Evolutionary conservation across 2,329 filamentous ascomycete species (phyloP).

Genomic region (Epichloe amarillans): DNA sequence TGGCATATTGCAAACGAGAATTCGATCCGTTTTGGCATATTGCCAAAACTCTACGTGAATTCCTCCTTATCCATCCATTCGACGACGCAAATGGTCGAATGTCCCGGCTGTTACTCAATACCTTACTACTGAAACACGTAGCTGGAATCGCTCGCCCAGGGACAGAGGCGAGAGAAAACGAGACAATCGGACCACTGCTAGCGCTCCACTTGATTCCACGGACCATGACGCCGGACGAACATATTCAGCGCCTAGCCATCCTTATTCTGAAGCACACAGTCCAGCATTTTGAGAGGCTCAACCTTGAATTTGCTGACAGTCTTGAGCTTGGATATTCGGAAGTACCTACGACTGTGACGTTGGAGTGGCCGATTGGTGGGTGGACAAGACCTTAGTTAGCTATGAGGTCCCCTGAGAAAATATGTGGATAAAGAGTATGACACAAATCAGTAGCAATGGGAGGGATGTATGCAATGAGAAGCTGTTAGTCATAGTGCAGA

Average conservation of each 20-base stretch:
- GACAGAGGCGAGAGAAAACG: neutral
- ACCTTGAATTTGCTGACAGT: neutral
- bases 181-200: neutral
- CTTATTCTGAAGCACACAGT: neutral
- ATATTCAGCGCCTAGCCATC: neutral
- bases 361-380: no score
- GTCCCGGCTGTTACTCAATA: neutral
- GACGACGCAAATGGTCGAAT: neutral
- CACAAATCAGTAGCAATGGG: no score
- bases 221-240: neutral
- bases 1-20: neutral
- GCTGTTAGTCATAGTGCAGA: neutral
- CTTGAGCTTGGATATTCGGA: neutral
- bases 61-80: neutral
- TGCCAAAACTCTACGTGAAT: neutral
- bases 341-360: no score
- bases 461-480: no score
- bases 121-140: neutral
- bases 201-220: neutral
- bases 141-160: neutral
- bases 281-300: neutral
- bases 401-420: no score
- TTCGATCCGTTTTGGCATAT: neutral
- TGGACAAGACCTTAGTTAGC: no score
- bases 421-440: no score